Base-by-base conservation (phyloP, 768 basidiomycete species). In the Boletus subcaerulescens region DNA sequence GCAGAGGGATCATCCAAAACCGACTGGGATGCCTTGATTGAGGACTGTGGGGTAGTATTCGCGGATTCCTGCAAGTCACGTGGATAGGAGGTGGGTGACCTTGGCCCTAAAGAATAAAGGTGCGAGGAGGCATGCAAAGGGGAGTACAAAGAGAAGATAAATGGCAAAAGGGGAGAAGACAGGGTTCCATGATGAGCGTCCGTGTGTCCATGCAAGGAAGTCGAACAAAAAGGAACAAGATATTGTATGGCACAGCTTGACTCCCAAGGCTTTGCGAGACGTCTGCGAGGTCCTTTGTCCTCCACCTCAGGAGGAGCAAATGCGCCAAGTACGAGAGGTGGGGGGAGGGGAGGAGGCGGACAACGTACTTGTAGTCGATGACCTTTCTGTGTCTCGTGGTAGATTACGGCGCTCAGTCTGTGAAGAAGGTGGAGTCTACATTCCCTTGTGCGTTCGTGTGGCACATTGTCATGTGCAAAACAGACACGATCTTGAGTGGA, bases 231-330 rank as follows among this genome's bases (percentile, higher is more conserved):
- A 73, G 61, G 65, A 71, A 69, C 31, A 59, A 60, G 60, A 38
- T 52, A 67, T 60, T 60, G n/a, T n/a, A n/a, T 52, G 60, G 64
- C 69, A 59, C 55, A 65, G 64, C 74, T 74, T 71, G 56, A 72
- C 74, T 74, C 76, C 76, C 76, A 69, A 76, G 75, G 76, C 68
- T 74, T 75, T 72, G 65, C 73, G 50, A 75, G 74, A 77, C 71
- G 65, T 61, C 60, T 66, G 69, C 69, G 55, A 66, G 52, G 56
- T 56, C 62, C 65, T 63, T 36, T 52, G 71, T 60, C 68, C 68
- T 72, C 64, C 66, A 64, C 71, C 68, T 66, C 60, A 68, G 71
- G 71, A 71, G 70, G 76, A 76, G 71, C 60, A 65, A 60, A 60
- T 53, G 62, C 67, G 71, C 69, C 69, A 62, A 64, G 62, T 62